Evolutionary conservation across 169 alveolate species (phyloP), one percentile per base, ranked within the genome.

Genomic region (Eimeria maxima): DNA sequence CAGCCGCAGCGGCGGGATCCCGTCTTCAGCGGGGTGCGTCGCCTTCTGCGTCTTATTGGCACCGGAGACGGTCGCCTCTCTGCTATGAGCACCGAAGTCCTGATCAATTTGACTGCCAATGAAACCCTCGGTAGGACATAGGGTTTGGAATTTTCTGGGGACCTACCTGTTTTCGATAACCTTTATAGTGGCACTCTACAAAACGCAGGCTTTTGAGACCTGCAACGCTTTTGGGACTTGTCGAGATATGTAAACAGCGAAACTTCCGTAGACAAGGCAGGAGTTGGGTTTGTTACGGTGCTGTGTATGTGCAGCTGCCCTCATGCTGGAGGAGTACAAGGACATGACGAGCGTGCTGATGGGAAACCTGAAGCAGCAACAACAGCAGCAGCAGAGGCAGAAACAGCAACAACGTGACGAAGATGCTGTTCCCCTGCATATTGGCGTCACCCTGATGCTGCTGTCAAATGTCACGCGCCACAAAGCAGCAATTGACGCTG

Each of bases 11-110:
- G 47, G 73, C 42, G 11, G 42, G 29, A 50, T 7, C 53, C 47
- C 45, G 90, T 81, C 6, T 3, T 81, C 45, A 69, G 11, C 71
- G 47, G 65, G 8, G 73, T 81, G 73, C 90, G 90, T 38, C 90
- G 90, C 22, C 90, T 81, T 7, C 90, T 81, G 45, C 90, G 90
- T 24, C 90, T 81, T 18, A 47, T 81, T 24, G 90, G 90, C 73
- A 50, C 50, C 47, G 50, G 45, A 22, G 90, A 81, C 73, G 90
- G 90, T 45, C 33, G 73, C 53, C 90, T 81, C 69, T 81, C 90
- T 8, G 90, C 90, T 3, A 22, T 81, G 50, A 47, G 73, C 90
- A 81, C 90, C 29, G 90, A 81, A 50, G 45, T 81, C 29, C 22
- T 81, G 24, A 81, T 81, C 27, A 81, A 81, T 63, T 50, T 81